Percentiles rank a stretch among this genome's conserved stretches.
These are phyloP conservation scores for Mallotus nudiflorus DNA, from an alignment of 345 rosid species.

Conservation along the genomic window DNA sequence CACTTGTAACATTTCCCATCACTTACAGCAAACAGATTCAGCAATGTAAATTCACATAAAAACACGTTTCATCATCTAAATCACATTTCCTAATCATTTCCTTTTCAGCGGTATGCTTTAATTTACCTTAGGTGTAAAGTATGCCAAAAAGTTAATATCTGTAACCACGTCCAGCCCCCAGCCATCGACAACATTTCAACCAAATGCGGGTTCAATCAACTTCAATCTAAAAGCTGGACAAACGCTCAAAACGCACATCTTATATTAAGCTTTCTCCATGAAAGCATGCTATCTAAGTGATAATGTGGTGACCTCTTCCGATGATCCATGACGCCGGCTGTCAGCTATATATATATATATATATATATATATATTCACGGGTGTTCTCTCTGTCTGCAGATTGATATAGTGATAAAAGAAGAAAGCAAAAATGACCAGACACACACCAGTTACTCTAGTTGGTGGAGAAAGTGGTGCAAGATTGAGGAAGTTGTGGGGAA, in stretches of 20 bases:
- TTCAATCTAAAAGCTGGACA: neutral
- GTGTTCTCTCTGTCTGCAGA: neutral
- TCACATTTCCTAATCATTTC: neutral
- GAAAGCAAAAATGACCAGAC: neutral
- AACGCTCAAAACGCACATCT: neutral
- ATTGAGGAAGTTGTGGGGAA: slow-evolving; percentile 83
- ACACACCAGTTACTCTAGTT: slow-evolving; percentile 27
- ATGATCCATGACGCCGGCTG: neutral
- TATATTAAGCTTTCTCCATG: no score
- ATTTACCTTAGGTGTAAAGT: neutral
- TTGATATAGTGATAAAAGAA: neutral
- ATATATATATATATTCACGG: no score
- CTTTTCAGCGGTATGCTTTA: neutral
- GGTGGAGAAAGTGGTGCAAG: slow-evolving; percentile 90
- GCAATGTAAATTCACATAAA: neutral
- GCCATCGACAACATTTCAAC: neutral
- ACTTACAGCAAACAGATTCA: neutral
- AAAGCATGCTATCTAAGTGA: no score
- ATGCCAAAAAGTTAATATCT: neutral
- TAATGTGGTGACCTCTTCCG: neutral
- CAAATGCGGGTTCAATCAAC: neutral
- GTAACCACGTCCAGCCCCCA: neutral
- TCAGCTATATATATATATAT: no score
- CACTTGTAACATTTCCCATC: slow-evolving; percentile 1
- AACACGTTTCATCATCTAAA: slow-evolving; percentile 1